Evolutionary conservation across 176 grass and related monocot genomes (phyloP).

Genomic region (Oryza australiensis): DNA sequence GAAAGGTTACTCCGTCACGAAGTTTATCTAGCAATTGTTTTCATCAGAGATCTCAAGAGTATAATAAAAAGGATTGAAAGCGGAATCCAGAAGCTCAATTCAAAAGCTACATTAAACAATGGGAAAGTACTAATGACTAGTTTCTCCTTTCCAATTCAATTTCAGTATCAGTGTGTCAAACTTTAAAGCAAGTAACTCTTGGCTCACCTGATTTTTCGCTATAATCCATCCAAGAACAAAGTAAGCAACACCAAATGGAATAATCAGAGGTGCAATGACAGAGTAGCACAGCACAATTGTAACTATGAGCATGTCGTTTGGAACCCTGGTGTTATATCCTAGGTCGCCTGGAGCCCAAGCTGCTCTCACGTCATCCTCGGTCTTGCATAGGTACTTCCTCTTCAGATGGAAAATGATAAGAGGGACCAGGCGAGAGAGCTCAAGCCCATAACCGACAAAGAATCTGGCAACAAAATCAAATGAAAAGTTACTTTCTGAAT

Average conservation of each 20-base stretch:
- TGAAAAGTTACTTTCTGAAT: conserved; percentile 19
- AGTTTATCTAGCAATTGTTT: neutral
- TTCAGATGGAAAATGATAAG: conserved; percentile 95
- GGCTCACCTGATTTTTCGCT: conserved; percentile 72
- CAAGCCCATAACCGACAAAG: conserved; percentile 95
- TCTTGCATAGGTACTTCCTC: conserved; percentile 93
- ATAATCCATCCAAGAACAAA: conserved; percentile 91
- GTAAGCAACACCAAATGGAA: conserved; percentile 82
- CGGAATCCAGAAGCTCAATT: neutral
- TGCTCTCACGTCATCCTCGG: conserved; percentile 73
- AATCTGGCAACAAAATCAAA: conserved; percentile 57
- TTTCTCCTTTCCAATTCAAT: neutral
- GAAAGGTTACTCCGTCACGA: neutral
- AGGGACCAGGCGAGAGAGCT: conserved; percentile 86
- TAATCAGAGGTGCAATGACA: conserved; percentile 84
- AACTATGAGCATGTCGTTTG: conserved; percentile 84
- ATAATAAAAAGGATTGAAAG: neutral
- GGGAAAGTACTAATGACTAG: neutral
- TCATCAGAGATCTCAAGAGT: neutral
- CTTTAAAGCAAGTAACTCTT: neutral
- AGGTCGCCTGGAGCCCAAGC: conserved; percentile 83
- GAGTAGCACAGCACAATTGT: conserved; percentile 93
- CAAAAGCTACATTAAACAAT: neutral
- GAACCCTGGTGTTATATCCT: conserved; percentile 68
- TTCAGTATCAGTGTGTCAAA: neutral